Evolutionary conservation across 1,284 basidiomycete genomes (phyloP).

Genomic region (Apiotrichum gracile): DNA sequence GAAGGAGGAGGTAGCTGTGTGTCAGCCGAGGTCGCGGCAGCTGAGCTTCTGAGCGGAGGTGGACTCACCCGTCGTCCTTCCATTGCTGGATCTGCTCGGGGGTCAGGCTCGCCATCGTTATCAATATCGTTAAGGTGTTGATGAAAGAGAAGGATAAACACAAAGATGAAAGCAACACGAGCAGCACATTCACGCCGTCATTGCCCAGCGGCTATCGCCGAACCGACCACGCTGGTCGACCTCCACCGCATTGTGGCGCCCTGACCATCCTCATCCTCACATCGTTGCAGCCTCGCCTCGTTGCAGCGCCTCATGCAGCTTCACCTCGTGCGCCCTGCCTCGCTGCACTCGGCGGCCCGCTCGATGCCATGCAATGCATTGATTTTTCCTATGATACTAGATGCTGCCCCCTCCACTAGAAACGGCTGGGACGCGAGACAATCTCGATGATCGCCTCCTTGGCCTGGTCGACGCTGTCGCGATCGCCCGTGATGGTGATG

Average conservation of each 20-base stretch:
- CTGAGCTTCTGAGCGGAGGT: background rate
- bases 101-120: slow-evolving; percentile 24
- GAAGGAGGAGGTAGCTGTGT: slow-evolving; percentile 70
- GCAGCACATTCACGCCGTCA: no score
- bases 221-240: no score
- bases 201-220: no score
- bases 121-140: background rate
- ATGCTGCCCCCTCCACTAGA: background rate
- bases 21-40: background rate
- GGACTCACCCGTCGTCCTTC: slow-evolving; percentile 28
- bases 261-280: no score
- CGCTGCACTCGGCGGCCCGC: no score
- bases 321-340: no score
- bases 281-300: no score
- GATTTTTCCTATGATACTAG: background rate
- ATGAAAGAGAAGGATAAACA: background rate
- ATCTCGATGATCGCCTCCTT: slow-evolving; percentile 74
- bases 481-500: slow-evolving; percentile 70
- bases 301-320: no score
- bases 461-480: slow-evolving; percentile 64
- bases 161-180: background rate
- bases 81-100: slow-evolving; percentile 31
- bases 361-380: slow-evolving; percentile 2
- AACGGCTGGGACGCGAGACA: slow-evolving; percentile 39
- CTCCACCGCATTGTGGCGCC: no score